Evolutionary conservation across 2,329 filamentous ascomycete genomes (phyloP).

Genomic region (Phaeoacremonium minimum): DNA sequence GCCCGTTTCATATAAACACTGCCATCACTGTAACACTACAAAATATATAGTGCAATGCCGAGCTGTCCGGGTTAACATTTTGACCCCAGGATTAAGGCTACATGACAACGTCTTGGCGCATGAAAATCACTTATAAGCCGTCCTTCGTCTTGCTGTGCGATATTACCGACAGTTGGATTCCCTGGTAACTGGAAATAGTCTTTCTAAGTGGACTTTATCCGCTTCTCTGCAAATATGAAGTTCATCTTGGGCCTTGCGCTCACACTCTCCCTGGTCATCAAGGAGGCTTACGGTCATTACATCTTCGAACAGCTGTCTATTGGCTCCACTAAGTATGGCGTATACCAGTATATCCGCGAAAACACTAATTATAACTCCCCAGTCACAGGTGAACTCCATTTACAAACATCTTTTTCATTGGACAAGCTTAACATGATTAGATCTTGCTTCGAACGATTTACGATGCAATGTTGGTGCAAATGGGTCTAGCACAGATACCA

Average conservation of each 20-base stretch:
- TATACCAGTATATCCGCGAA: constrained; percentile 35
- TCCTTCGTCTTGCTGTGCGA: too few species aligned
- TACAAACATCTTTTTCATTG: too few species aligned
- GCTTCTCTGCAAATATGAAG: constrained; percentile 32
- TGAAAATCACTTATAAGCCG: too few species aligned
- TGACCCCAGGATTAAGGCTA: too few species aligned
- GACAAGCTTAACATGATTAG: constrained; percentile 7
- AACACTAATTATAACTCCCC: constrained; percentile 45
- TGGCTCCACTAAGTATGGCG: constrained; percentile 22
- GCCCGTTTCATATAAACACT: too few species aligned
- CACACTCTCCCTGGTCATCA: constrained; percentile 23
- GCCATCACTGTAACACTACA: too few species aligned
- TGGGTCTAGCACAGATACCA: constrained; percentile 25
- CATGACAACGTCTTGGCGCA: too few species aligned
- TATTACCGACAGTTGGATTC: too few species aligned
- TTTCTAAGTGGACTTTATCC: too few species aligned
- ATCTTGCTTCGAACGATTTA: constrained; percentile 31
- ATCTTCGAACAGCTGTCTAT: constrained; percentile 33
- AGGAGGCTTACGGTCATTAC: constrained; percentile 31
- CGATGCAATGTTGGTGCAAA: constrained; percentile 34
- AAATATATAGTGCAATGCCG: too few species aligned
- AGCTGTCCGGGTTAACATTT: too few species aligned
- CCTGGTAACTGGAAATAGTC: too few species aligned
- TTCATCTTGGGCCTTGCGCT: constrained; percentile 19
- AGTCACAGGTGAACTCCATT: constrained; percentile 31